A percentile compares a stretch with the other conserved stretches of the same genome.
Conservation (phyloP, 306 rosid species). For the Quercus alba region DNA sequence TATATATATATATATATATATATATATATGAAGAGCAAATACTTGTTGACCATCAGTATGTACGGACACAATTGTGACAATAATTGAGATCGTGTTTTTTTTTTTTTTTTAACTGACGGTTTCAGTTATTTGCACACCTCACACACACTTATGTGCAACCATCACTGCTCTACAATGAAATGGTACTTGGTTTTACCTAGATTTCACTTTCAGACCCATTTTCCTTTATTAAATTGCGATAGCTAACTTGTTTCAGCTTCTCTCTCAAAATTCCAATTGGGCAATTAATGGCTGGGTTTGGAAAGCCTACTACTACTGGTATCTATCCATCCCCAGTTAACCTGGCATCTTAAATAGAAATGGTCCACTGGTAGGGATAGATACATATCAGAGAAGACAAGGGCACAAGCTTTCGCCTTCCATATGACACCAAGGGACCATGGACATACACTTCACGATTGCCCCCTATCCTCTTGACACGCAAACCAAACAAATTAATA, state of each 20-base stretch:
- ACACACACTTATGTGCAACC: too few relatives aligned
- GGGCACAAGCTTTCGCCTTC: constrained; percentile 37
- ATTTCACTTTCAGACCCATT: constrained; percentile 26
- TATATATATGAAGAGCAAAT: too few relatives aligned
- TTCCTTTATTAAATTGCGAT: constrained; percentile 23
- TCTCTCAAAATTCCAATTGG: constrained; percentile 1
- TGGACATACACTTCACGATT: constrained; percentile 33
- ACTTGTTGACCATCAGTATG: too few relatives aligned
- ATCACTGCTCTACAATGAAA: neutral
- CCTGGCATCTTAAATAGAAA: too few relatives aligned
- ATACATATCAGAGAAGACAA: constrained; percentile 35
- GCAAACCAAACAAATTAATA: constrained; percentile 39
- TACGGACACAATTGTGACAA: too few relatives aligned
- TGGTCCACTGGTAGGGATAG: constrained; percentile 30
- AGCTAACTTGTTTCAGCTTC: constrained; percentile 15
- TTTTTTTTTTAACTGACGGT: too few relatives aligned
- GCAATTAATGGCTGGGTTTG: constrained; percentile 25
- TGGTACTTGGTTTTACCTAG: constrained; percentile 15
- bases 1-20: neutral
- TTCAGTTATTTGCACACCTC: too few relatives aligned
- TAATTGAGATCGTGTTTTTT: too few relatives aligned
- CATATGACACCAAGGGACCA: neutral
- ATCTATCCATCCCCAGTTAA: too few relatives aligned
- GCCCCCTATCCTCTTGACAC: constrained; percentile 53
- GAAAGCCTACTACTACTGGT: too few relatives aligned